Evolutionary conservation across 495 filamentous ascomycete genomes (phyloP).

Genomic region (Pyrenula aspistea): DNA sequence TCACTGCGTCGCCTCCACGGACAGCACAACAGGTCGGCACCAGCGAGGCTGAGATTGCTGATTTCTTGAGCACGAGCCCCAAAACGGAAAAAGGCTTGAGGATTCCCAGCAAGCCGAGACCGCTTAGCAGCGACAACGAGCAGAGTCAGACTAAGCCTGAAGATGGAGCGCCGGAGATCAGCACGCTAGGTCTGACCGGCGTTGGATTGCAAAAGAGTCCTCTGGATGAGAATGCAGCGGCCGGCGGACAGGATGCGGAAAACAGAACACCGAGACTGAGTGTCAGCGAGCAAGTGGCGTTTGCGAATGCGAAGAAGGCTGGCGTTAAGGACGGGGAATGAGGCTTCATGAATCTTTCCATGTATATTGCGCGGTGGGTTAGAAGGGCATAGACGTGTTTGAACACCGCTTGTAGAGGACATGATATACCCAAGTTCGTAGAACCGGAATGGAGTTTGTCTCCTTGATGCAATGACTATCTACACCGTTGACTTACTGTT

Average conservation of each 20-base stretch:
- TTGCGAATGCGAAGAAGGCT: background rate
- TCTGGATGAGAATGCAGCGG: background rate
- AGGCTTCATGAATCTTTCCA: background rate
- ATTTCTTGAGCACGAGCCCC: slow-evolving; percentile 4
- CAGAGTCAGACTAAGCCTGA: background rate
- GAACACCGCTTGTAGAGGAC: no score
- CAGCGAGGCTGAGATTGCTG: slow-evolving; percentile 9
- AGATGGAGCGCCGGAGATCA: background rate
- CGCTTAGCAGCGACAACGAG: background rate
- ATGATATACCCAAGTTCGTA: no score
- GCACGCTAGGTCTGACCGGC: background rate
- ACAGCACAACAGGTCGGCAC: slow-evolving; percentile 3
- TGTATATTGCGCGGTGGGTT: no score
- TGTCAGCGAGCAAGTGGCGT: background rate
- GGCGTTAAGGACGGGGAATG: background rate
- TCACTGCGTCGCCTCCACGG: background rate
- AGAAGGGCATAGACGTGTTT: no score
- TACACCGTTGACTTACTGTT: no score
- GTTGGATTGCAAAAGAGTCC: background rate
- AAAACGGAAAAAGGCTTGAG: background rate
- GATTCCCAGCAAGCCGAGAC: background rate
- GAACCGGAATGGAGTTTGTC: no score
- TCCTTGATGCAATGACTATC: no score
- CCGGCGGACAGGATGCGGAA: background rate
- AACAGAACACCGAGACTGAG: background rate